Evolutionary conservation across 2,329 filamentous ascomycete species (phyloP).

Genomic region (Cylindrodendrum hubeiense): DNA sequence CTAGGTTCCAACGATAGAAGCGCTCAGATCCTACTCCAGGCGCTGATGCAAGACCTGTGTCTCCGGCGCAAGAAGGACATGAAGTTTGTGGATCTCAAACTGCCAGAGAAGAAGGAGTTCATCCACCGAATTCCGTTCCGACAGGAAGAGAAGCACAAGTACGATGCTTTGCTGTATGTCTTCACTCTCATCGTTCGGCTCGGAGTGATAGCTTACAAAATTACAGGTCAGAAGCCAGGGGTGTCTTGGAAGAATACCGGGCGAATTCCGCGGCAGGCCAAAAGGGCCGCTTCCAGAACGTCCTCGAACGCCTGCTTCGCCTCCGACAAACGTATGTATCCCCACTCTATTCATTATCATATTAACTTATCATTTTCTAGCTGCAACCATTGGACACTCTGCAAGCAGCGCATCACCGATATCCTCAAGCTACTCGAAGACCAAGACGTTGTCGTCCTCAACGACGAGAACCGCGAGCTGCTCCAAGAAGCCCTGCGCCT

Average conservation of each 20-base stretch:
- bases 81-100: slow-evolving; percentile 84
- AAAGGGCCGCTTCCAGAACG: slow-evolving; percentile 74
- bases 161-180: slow-evolving; percentile 76
- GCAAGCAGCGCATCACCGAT: slow-evolving; percentile 79
- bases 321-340: slow-evolving; percentile 76
- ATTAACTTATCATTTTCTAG: slow-evolving; percentile 46
- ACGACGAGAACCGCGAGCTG: slow-evolving; percentile 76
- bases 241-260: slow-evolving; percentile 73
- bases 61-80: slow-evolving; percentile 89
- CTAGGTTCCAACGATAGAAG: slow-evolving; percentile 68
- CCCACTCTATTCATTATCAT: neutral
- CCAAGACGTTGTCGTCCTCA: slow-evolving; percentile 76
- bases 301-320: slow-evolving; percentile 85
- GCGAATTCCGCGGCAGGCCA: slow-evolving; percentile 55
- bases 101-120: slow-evolving; percentile 83
- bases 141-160: slow-evolving; percentile 80
- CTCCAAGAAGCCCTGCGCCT: slow-evolving; percentile 82
- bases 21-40: slow-evolving; percentile 76
- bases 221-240: slow-evolving; percentile 76
- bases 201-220: neutral
- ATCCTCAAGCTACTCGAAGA: slow-evolving; percentile 77
- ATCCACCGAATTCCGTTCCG: slow-evolving; percentile 81
- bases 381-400: slow-evolving; percentile 91
- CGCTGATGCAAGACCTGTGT: slow-evolving; percentile 84
- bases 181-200: neutral